Conservation (phyloP, 2,329 filamentous ascomycete species). For the Exophiala aquamarina region DNA sequence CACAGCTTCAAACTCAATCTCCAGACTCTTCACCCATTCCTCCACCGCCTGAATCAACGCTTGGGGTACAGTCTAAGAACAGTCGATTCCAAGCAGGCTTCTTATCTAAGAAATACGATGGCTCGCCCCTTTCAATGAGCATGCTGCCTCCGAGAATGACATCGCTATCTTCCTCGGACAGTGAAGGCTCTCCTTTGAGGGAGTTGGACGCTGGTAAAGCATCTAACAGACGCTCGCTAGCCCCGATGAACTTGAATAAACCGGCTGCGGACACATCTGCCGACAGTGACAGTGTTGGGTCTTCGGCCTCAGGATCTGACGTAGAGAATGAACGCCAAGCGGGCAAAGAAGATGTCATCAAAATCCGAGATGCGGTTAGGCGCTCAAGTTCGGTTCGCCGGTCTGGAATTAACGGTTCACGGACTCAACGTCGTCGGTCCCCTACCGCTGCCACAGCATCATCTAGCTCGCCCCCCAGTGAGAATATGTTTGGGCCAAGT, state of each 20-base stretch:
- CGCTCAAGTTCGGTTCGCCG: constrained; percentile 49
- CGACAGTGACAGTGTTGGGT: constrained; percentile 33
- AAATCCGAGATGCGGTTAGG: constrained; percentile 58
- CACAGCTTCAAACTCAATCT: constrained; percentile 35
- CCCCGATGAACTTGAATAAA: constrained; percentile 32
- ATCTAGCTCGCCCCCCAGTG: constrained; percentile 54
- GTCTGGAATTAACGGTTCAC: constrained; percentile 36
- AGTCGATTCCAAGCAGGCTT: constrained; percentile 89
- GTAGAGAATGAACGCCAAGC: constrained; percentile 50
- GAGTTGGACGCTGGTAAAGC: constrained; percentile 52
- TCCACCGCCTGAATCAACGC: constrained; percentile 54
- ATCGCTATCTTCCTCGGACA: constrained; percentile 59
- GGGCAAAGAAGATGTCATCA: constrained; percentile 52
- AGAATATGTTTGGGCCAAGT: constrained; percentile 62
- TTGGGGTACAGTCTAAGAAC: constrained; percentile 64
- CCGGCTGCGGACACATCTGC: constrained; percentile 37
- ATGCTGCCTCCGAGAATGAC: constrained; percentile 56
- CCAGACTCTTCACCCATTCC: constrained; percentile 58
- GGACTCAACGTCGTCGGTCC: constrained; percentile 51
- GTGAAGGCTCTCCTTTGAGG: constrained; percentile 55
- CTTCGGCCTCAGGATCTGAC: constrained; percentile 42
- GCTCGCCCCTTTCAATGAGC: constrained; percentile 53
- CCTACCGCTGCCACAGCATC: constrained; percentile 47
- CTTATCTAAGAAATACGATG: constrained; percentile 66
- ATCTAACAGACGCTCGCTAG: constrained; percentile 45